These are phyloP conservation scores for Pneumocystis wakefieldiae DNA, from an alignment of 1,139 yeast genomes.

Conservation along the genomic window DNA sequence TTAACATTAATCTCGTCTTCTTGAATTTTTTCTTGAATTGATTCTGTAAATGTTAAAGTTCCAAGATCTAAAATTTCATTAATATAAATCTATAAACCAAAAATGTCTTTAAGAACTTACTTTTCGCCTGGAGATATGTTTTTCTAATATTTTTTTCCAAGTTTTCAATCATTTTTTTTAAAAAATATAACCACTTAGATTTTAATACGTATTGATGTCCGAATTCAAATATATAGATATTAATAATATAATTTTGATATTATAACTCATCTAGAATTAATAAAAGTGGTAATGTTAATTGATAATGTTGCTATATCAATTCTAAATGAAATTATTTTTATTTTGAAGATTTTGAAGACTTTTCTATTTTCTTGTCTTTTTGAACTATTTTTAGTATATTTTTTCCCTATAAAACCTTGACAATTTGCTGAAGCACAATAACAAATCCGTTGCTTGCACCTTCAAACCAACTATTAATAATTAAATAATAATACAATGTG, in stretches of 20 bases:
- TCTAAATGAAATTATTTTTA: neutral
- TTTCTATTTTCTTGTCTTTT: neutral
- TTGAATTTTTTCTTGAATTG: neutral
- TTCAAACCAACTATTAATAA: constrained; percentile 21
- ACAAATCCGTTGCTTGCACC: constrained; percentile 27
- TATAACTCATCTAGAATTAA: too few relatives aligned
- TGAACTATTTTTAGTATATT: neutral
- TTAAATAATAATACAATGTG: neutral
- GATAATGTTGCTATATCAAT: neutral
- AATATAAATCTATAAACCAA: neutral
- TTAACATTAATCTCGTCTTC: neutral
- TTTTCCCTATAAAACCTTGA: constrained; percentile 27
- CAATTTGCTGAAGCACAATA: constrained; percentile 27
- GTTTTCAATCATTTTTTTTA: neutral
- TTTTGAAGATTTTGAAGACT: too few relatives aligned
- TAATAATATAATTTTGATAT: too few relatives aligned
- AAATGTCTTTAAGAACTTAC: neutral
- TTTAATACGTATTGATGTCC: too few relatives aligned
- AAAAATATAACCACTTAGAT: too few relatives aligned
- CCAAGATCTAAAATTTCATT: neutral
- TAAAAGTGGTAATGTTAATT: neutral
- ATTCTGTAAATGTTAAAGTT: neutral
- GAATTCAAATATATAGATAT: too few relatives aligned
- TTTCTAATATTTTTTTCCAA: neutral
- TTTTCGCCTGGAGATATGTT: neutral